A percentile compares a stretch with the other conserved stretches of the same genome.
phyloP scores from a whole-genome alignment of 2,329 filamentous ascomycete genomes.

The Hypoxylon sp. region DNA sequence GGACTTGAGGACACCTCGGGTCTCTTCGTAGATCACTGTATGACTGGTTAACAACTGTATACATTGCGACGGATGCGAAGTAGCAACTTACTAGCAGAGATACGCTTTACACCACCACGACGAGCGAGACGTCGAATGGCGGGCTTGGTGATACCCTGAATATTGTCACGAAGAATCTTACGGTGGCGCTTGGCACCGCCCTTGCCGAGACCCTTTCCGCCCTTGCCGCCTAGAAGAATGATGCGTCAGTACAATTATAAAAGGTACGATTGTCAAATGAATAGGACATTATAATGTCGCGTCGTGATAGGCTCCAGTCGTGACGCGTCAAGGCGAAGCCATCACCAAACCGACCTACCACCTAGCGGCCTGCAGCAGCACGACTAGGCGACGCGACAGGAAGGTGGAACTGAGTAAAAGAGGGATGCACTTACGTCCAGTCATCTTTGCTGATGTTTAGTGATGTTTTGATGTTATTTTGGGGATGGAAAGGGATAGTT shows the following conservation, averaged over 20 bases:
- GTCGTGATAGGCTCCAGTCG: constrained; percentile 40
- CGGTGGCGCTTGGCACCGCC: constrained; percentile 98
- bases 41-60: constrained; percentile 55
- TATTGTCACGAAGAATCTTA: constrained; percentile 99
- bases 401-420: constrained; percentile 37
- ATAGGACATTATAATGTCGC: constrained; percentile 23
- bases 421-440: constrained; percentile 75
- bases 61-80: constrained; percentile 64
- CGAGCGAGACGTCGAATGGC: constrained; percentile 98
- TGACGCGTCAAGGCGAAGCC: constrained; percentile 52
- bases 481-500: constrained; percentile 53
- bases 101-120: constrained; percentile 99
- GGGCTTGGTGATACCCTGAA: constrained; percentile 99
- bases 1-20: constrained; percentile 85
- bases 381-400: constrained; percentile 37
- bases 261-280: not conserved
- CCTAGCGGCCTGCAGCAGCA: constrained; percentile 13
- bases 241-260: constrained; percentile 33
- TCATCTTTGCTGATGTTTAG: constrained; percentile 69
- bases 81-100: constrained; percentile 86
- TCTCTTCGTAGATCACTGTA: constrained; percentile 64
- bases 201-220: constrained; percentile 55
- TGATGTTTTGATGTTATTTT: constrained; percentile 46
- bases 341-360: constrained; percentile 49
- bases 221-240: constrained; percentile 64